Evolutionary conservation across 495 filamentous ascomycete species (phyloP), one percentile per base, ranked within the genome.

Genomic region (Pseudevernia furfuracea): DNA sequence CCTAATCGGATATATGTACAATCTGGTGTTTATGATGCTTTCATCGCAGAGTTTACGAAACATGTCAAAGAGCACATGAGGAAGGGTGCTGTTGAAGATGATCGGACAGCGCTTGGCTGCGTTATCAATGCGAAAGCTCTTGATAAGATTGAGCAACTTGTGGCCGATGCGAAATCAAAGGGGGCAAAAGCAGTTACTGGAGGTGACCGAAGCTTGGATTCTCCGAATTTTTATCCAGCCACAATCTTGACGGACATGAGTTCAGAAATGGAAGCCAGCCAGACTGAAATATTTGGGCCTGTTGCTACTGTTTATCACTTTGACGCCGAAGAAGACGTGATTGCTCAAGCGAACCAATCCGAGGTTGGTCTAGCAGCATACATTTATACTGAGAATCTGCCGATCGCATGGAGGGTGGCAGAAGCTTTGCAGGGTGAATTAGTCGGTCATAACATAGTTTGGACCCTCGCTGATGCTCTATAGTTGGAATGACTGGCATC

Each of bases 201-300:
- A 36, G 71, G 68, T 21, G 57, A 67, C 17, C 39, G 60, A 32
- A 36, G 32, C 41, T 6, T 19, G 19, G 41, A 44, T 21, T 44
- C 41, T 44, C 14, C 41, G 41, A 87, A 85, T 73, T 91, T 90
- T 75, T 87, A 81, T 70, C 75, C 86, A 71, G 87, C 87, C 8
- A 91, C 89, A 0, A 82, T 92, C 41, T 75, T 92, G 56, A 81
- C 82, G 0, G 82, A 78, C 23, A 85, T 89, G 80, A 86, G 78
- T 4, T 63, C 71, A 3, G 65, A 71, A 14, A 83, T 83, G 82
- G 23, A 44, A 7, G 41, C 73, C 15, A 58, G 61, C 8, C 43
- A 39, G 0, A 71, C 74, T 1, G 74, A 77, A 57, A 75, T 68
- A 1, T 77, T 77, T 57, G 75, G 75, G 0, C 75, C 74, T 0